Conservation (phyloP, 768 basidiomycete genomes). For the Boletus patriciae region DNA sequence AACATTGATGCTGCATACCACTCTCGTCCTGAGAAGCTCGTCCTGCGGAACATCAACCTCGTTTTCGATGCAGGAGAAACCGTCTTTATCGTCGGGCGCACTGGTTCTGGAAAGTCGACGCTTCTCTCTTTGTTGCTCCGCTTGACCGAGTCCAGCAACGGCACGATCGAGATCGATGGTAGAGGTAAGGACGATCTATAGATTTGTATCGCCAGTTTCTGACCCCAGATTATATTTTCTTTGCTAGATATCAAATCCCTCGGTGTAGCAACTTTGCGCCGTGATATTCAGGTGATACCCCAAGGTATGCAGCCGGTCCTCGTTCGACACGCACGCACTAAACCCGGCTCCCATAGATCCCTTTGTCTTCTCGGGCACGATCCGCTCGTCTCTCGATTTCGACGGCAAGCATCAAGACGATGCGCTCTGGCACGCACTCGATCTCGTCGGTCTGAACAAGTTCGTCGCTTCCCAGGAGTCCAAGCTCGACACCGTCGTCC, state of each 20-base stretch:
- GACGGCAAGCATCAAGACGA: slow-evolving; percentile 24
- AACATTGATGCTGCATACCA: slow-evolving; percentile 71
- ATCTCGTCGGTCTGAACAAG: slow-evolving; percentile 54
- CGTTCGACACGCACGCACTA: neutral
- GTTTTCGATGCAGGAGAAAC: slow-evolving; percentile 69
- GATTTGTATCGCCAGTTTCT: slow-evolving; percentile 61
- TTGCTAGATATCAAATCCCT: slow-evolving; percentile 83
- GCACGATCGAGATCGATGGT: slow-evolving; percentile 79
- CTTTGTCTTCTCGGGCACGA: slow-evolving; percentile 35
- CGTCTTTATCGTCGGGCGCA: slow-evolving; percentile 77
- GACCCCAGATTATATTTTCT: slow-evolving; percentile 42
- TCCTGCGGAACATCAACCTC: slow-evolving; percentile 57
- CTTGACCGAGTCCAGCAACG: slow-evolving; percentile 69
- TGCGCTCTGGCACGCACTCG: slow-evolving; percentile 42
- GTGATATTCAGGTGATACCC: slow-evolving; percentile 32
- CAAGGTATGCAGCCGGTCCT: slow-evolving; percentile 19
- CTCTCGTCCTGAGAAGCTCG: slow-evolving; percentile 61
- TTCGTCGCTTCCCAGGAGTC: slow-evolving; percentile 71
- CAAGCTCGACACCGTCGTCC: slow-evolving; percentile 75
- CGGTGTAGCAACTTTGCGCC: slow-evolving; percentile 41
- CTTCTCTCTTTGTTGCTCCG: slow-evolving; percentile 64
- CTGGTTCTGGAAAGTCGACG: slow-evolving; percentile 76
- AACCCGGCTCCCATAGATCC: slow-evolving; percentile 20
- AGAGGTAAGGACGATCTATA: slow-evolving; percentile 35
- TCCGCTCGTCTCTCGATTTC: slow-evolving; percentile 31